Base-by-base conservation (phyloP, 2,329 filamentous ascomycete genomes). In the Pseudogymnoascus sp. region DNA sequence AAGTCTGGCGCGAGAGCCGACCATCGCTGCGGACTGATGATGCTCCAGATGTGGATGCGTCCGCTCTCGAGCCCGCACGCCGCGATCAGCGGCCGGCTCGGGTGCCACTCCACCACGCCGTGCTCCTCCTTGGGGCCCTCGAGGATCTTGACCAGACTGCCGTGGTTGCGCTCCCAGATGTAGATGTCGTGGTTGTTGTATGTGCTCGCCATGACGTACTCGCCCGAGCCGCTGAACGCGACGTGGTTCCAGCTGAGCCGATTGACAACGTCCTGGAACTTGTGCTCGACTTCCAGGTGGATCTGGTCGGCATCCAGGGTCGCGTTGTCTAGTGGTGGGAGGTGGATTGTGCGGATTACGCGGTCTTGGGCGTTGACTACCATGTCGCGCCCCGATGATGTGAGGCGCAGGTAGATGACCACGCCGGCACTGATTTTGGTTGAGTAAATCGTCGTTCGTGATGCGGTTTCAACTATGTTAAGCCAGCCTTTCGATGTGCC, bases 111-210 rank as follows among this genome's bases (percentile, higher is more conserved):
- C 26, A 99, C 93, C 4, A 96, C 90, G 0, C 93, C 93, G 66
- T 98, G 86, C 76, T 99, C 96, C 77, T 99, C 95, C 71, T 96
- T 96, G 1, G 93, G 93, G 0, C 95, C 93, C 75, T 99, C 96
- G 40, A 99, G 82, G 79, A 99, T 99, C 75, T 96, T 96, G 61
- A 97, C 93, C 63, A 99, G 79, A 75, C 91, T 96, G 60, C 95
- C 95, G 71, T 96, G 91, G 63, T 89, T 89, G 62, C 95, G 87
- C 77, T 99, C 95, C 95, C 93, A 98, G 28, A 98, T 93, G 76
- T 98, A 98, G 67, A 99, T 90, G 76, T 99, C 93, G 70, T 97
- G 93, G 72, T 99, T 99, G 81, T 98, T 98, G 75, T 92, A 96
- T 1, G 95, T 98, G 26, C 92, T 96, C 0, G 96, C 95, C 24